Evolutionary conservation across 495 filamentous ascomycete species (phyloP), one percentile per base, ranked within the genome.

Genomic region (Podospora anserina): DNA sequence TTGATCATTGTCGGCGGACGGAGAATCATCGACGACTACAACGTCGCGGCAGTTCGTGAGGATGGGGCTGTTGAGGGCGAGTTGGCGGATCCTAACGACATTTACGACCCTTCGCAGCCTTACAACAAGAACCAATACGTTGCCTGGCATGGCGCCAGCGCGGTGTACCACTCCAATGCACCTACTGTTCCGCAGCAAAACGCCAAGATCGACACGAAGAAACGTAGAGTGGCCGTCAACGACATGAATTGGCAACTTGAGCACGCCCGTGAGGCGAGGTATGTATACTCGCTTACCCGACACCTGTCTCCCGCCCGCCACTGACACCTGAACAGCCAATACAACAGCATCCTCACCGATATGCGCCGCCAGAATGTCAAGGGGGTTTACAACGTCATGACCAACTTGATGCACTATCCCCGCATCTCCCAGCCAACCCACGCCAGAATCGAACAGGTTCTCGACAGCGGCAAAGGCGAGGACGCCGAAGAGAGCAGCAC

Each of bases 61-160:
- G 88, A 90, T 34, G 95, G 94, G 13, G 89, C 91, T 61, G 86
- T 94, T 0, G 94, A 97, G 76, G 96, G 96, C 65, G 93, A 97
- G 67, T 69, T 97, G 15, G 93, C 93, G 11, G 94, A 97, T 66
- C 93, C 93, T 0, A 89, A 90, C 61, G 94, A 97, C 75, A 84
- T 84, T 65, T 83, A 94, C 19, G 90, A 81, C 9, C 85, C 87
- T 15, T 90, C 91, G 16, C 90, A 93, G 71, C 78, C 85, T 3
- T 97, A 97, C 79, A 96, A 97, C 80, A 89, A 90, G 72, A 97
- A 97, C 72, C 93, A 96, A 72, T 99, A 97, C 73, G 95, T 99
- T 2, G 95, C 95, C 18, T 99, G 95, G 95, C 93, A 97, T 74
- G 95, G 95, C 28, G 95, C 95, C 20, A 97, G 94, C 71, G 88